phyloP scores from a whole-genome alignment of 768 basidiomycete genomes.

The Auriculariales sp. region DNA sequence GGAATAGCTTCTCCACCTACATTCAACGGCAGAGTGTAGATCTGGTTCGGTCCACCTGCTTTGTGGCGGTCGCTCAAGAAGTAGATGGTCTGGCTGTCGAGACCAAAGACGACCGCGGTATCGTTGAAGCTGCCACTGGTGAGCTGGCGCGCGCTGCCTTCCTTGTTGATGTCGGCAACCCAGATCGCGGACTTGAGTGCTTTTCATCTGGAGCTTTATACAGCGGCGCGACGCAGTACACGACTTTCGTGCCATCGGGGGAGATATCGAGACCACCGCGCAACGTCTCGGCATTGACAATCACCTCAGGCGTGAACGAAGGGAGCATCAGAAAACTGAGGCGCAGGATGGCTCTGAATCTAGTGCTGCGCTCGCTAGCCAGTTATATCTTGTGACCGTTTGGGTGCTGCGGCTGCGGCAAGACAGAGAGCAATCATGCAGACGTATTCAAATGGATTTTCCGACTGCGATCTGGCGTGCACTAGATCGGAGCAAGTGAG shows the following conservation, averaged over 20 bases:
- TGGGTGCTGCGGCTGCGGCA: too few relatives aligned
- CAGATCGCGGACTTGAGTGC: background rate
- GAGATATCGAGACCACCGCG: background rate
- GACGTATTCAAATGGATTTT: too few relatives aligned
- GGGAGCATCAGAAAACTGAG: too few relatives aligned
- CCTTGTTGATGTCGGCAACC: background rate
- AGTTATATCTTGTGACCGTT: too few relatives aligned
- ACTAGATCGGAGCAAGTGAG: too few relatives aligned
- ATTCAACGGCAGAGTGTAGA: slow-evolving; percentile 1
- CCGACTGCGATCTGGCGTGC: too few relatives aligned
- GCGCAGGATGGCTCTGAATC: too few relatives aligned
- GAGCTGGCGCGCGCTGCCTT: background rate
- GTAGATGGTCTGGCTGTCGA: background rate
- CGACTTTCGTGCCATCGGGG: background rate
- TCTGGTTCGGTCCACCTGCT: slow-evolving; percentile 1
- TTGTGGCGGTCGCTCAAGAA: slow-evolving; percentile 5
- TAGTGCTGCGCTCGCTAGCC: too few relatives aligned
- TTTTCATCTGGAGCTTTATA: background rate
- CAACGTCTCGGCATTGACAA: too few relatives aligned
- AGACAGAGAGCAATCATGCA: too few relatives aligned
- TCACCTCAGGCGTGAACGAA: too few relatives aligned
- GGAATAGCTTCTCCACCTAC: slow-evolving; percentile 2
- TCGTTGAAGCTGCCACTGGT: background rate
- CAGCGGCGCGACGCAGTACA: background rate
- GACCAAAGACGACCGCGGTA: background rate